These are phyloP conservation scores for Sungouiozyma intestinalis DNA, from an alignment of 805 yeast species.

Conservation along the genomic window DNA sequence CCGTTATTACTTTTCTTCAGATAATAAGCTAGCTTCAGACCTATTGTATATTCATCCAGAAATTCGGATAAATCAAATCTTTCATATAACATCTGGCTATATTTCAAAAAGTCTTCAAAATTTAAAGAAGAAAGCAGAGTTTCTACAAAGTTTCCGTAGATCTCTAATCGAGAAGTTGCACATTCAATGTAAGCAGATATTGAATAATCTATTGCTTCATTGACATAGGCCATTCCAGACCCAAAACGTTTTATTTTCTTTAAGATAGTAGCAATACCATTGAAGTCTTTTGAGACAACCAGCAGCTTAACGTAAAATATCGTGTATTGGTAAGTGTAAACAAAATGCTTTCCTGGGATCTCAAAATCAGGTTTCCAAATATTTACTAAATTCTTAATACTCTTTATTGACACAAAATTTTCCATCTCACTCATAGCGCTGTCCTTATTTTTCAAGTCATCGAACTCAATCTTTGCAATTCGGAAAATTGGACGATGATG, in stretches of 20 bases:
- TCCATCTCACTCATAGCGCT: slow-evolving; percentile 59
- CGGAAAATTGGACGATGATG: slow-evolving; percentile 77
- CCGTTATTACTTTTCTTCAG: slow-evolving; percentile 26
- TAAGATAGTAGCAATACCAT: slow-evolving; percentile 47
- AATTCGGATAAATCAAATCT: slow-evolving; percentile 11
- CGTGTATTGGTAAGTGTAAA: slow-evolving; percentile 62
- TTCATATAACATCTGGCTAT: slow-evolving; percentile 14
- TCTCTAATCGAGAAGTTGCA: slow-evolving; percentile 9
- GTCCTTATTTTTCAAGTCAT: slow-evolving; percentile 41
- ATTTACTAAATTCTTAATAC: slow-evolving; percentile 61
- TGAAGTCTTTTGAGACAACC: slow-evolving; percentile 43
- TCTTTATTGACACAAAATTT: slow-evolving; percentile 50
- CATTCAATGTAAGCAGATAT: slow-evolving; percentile 15
- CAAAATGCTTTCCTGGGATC: slow-evolving; percentile 87
- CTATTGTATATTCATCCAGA: slow-evolving; percentile 13
- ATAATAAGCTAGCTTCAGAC: slow-evolving; percentile 20
- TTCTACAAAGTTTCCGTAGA: slow-evolving; percentile 23
- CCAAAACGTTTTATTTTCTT: slow-evolving; percentile 72
- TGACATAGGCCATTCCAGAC: slow-evolving; percentile 51
- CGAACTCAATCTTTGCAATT: slow-evolving; percentile 50
- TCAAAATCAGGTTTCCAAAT: slow-evolving; percentile 94
- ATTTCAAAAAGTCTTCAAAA: slow-evolving; percentile 16
- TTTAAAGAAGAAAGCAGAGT: slow-evolving; percentile 17
- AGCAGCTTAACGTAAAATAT: slow-evolving; percentile 50
- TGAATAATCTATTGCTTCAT: slow-evolving; percentile 22